Conservation (phyloP, 192 early-diverging fungal genomes). For the Pilobolus umbonatus region DNA sequence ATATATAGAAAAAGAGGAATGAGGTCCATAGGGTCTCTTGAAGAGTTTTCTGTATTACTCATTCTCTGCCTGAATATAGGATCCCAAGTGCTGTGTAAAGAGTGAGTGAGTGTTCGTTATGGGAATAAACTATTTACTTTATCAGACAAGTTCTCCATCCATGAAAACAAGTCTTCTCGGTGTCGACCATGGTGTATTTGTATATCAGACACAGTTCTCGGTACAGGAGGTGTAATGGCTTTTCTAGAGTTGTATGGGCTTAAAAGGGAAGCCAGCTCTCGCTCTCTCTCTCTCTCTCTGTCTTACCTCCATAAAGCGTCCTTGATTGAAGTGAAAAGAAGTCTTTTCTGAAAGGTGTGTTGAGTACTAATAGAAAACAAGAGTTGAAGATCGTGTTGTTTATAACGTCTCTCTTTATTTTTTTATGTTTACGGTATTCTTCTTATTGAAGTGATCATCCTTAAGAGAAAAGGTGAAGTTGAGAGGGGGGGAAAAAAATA, state of each 20-base stretch:
- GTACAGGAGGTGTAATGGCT: slow-evolving; percentile 31
- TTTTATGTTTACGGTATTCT: not conserved
- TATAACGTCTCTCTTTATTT: no score
- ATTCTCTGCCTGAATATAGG: slow-evolving; percentile 50
- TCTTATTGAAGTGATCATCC: not conserved
- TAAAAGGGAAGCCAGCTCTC: not conserved
- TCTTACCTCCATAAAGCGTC: no score
- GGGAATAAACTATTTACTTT: slow-evolving; percentile 25
- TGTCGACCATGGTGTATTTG: slow-evolving; percentile 34
- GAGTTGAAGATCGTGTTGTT: no score
- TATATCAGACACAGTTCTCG: slow-evolving; percentile 34
- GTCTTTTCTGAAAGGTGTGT: no score
- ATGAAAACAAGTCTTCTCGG: slow-evolving; percentile 45
- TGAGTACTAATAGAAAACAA: no score
- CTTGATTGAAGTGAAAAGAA: no score
- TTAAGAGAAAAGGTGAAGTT: not conserved
- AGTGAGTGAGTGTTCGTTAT: not conserved
- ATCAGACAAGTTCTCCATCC: slow-evolving; percentile 49
- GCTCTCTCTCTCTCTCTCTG: not conserved
- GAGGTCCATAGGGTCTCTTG: no score
- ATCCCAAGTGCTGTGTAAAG: slow-evolving; percentile 33
- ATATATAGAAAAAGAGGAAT: not conserved
- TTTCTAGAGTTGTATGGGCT: slow-evolving; percentile 3
- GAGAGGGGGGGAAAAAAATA: not conserved
- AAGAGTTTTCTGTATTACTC: slow-evolving; percentile 25